Evolutionary conservation across 495 filamentous ascomycete species (phyloP).

Genomic region (Bacidia rubella): DNA sequence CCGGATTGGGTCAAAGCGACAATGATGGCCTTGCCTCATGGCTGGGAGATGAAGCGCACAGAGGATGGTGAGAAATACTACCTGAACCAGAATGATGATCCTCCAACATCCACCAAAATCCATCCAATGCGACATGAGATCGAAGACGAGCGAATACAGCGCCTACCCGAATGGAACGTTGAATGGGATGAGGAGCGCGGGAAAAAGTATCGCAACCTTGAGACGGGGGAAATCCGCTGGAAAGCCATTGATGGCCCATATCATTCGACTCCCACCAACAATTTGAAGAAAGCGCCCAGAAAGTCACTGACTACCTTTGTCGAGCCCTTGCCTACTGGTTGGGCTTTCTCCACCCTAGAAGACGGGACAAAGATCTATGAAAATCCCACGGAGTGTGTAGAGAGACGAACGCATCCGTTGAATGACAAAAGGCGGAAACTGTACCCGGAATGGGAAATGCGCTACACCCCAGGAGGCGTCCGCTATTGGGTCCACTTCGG

Average conservation of each 20-base stretch:
- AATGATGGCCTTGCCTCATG: constrained; percentile 8
- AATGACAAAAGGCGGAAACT: constrained; percentile 6
- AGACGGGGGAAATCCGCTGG: constrained; percentile 6
- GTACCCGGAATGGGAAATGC: constrained; percentile 9
- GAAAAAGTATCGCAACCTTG: constrained; percentile 8
- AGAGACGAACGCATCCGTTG: constrained; percentile 8
- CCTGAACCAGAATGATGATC: constrained; percentile 7
- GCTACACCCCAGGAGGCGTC: constrained; percentile 6
- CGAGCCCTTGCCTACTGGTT: constrained; percentile 7
- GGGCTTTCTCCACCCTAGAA: background rate
- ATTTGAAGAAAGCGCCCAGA: background rate
- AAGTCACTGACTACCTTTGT: background rate
- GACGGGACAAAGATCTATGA: constrained; percentile 5
- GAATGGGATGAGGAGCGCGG: constrained; percentile 11
- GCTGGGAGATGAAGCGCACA: constrained; percentile 10
- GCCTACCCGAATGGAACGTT: constrained; percentile 10
- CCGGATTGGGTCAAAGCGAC: constrained; percentile 7
- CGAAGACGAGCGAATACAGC: constrained; percentile 2
- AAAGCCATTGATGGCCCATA: constrained; percentile 6
- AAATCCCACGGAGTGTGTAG: background rate
- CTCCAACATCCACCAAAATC: constrained; percentile 2
- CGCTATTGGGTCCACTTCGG: constrained; percentile 8
- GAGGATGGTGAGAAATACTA: constrained; percentile 10
- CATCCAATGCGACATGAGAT: constrained; percentile 11
- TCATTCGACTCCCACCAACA: background rate